Percentiles rank a stretch among this genome's conserved stretches.
phyloP scores from a whole-genome alignment of 1,284 basidiomycete genomes.

The Apiotrichum domesticum region DNA sequence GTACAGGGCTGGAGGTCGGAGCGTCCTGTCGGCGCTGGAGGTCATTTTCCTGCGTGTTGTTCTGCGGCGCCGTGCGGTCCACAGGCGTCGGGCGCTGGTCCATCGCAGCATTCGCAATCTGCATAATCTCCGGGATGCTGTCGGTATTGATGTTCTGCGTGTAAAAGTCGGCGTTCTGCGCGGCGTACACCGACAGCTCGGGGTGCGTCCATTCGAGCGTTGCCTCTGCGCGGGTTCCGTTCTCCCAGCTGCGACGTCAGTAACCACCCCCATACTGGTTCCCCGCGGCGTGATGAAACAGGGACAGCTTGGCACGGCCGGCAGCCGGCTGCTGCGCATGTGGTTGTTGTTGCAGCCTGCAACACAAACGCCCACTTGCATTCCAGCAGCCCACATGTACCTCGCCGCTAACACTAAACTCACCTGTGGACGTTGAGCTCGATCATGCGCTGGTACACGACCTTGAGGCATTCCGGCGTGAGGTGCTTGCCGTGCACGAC shows the following conservation, averaged over 20 bases:
- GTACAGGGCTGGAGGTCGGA: background rate
- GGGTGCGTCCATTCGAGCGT: slow-evolving; percentile 64
- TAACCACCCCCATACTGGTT: too few species aligned
- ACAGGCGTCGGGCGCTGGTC: slow-evolving; percentile 26
- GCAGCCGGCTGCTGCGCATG: too few species aligned
- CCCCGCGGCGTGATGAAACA: too few species aligned
- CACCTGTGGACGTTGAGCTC: slow-evolving; percentile 17
- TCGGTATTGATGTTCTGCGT: slow-evolving; percentile 46
- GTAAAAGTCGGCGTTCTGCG: slow-evolving; percentile 28
- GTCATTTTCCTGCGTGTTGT: background rate
- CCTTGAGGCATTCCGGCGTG: background rate
- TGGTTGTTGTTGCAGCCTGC: too few species aligned
- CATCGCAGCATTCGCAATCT: slow-evolving; percentile 50
- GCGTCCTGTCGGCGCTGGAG: slow-evolving; percentile 4
- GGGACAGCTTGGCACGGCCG: too few species aligned
- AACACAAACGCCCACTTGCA: too few species aligned
- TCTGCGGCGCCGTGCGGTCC: background rate
- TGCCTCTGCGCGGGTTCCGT: slow-evolving; percentile 68
- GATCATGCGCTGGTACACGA: slow-evolving; percentile 31
- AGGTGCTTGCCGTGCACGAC: background rate
- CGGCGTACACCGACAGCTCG: slow-evolving; percentile 57
- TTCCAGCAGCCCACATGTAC: too few species aligned
- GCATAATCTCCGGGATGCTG: slow-evolving; percentile 52
- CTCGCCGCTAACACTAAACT: background rate
- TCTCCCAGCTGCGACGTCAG: slow-evolving; percentile 60